These are phyloP conservation scores for Arachis stenosperma DNA, from an alignment of 306 rosid genomes.

Conservation along the genomic window DNA sequence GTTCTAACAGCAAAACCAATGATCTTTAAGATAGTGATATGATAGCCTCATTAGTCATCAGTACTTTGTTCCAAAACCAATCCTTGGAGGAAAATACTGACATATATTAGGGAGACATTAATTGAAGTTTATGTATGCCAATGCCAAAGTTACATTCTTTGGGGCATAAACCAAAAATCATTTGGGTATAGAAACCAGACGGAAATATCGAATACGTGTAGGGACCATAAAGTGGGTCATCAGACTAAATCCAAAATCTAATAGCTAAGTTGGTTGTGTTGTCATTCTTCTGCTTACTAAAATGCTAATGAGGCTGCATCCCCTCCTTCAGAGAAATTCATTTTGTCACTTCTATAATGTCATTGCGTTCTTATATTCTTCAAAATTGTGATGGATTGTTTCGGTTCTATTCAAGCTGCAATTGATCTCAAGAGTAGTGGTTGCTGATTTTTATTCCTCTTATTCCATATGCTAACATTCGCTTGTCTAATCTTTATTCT, in stretches of 20 bases:
- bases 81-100: not conserved
- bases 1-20: constrained; percentile 13
- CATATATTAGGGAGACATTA: not conserved
- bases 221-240: no score
- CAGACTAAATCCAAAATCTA: no score
- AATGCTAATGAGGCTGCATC: not conserved
- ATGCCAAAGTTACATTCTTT: not conserved
- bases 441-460: constrained; percentile 6
- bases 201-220: no score
- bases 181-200: no score
- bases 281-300: not conserved
- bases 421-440: constrained; percentile 1
- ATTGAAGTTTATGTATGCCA: constrained; percentile 2
- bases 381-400: not conserved
- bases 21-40: not conserved
- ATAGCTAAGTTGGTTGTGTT: not conserved
- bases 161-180: no score
- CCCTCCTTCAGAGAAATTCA: not conserved
- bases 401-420: not conserved
- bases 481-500: not conserved
- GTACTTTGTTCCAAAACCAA: constrained; percentile 17
- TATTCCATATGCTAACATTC: constrained; percentile 1
- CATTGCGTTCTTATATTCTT: not conserved
- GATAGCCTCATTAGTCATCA: constrained; percentile 2
- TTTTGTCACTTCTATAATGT: not conserved